Conservation (phyloP, 1,139 yeast genomes). For the Sugiyamaella grinbergsii region DNA sequence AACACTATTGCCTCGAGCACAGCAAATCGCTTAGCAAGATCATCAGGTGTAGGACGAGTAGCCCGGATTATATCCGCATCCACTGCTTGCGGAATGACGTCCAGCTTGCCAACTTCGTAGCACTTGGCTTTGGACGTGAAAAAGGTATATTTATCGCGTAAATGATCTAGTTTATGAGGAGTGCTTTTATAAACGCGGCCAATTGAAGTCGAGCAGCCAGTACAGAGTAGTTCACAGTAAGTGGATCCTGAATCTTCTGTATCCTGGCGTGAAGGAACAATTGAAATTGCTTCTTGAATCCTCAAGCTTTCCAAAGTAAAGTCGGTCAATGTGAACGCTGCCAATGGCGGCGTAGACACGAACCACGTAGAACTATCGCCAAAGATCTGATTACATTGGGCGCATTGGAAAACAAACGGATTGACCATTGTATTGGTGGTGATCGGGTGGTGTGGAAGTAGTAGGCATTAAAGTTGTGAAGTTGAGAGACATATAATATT, state of each 20-base stretch:
- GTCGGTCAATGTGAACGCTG: conserved; percentile 25
- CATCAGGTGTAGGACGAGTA: conserved; percentile 26
- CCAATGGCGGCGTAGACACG: conserved; percentile 19
- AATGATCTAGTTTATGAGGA: conserved; percentile 24
- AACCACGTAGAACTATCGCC: conserved; percentile 30
- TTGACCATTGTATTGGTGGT: conserved; percentile 7
- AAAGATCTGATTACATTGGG: conserved; percentile 25
- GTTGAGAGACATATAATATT: no score
- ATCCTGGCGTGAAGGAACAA: conserved; percentile 17
- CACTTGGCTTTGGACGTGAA: conserved; percentile 21
- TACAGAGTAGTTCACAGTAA: conserved; percentile 25
- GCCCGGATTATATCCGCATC: conserved; percentile 21
- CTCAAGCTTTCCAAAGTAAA: conserved; percentile 17
- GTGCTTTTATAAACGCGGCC: conserved; percentile 29
- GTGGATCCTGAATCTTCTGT: conserved; percentile 24
- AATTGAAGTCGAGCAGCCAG: conserved; percentile 21
- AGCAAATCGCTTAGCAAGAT: conserved; percentile 26
- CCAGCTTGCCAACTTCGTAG: conserved; percentile 26
- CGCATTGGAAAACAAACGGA: conserved; percentile 30
- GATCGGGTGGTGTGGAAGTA: background rate
- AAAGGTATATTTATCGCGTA: conserved; percentile 27
- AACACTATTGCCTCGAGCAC: conserved; percentile 27
- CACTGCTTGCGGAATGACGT: conserved; percentile 17
- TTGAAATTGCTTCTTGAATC: conserved; percentile 7
- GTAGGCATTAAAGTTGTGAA: background rate